Base-by-base conservation (phyloP, 1,284 basidiomycete species). In the Ustilago sp. region DNA sequence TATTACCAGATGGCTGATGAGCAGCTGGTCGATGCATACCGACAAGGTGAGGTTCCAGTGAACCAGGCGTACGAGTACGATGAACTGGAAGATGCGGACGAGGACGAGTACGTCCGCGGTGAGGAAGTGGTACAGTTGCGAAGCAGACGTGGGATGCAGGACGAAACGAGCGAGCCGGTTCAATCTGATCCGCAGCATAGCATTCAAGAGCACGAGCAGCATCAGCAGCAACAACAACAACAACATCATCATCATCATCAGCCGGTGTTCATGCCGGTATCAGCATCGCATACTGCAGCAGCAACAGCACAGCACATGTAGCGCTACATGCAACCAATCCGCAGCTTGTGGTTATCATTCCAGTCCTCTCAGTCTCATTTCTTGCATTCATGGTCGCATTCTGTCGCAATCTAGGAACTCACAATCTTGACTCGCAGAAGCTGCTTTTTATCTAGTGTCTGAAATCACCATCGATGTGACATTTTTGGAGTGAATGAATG, bases 71-170 rank as follows among this genome's bases (percentile, higher is more conserved):
- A 64, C 19, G 59, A 58, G 19, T 59, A 62, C 52, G 62, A 74
- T 19, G 71, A 74, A 38, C n/a, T 62, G 59, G 71, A 61, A 7
- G 61, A 57, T 31, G 63, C 51, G 12, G 59, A 72, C 13, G 69
- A 66, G 15, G 32, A 57, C 15, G 63, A 65, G 55, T 66, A 66
- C 13, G 45, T 31, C 5, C 28, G 52, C 13, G 47, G 47, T 23
- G 69, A 73, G 35, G 58, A 73, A 48, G 70, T 73, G 34, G 61
- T 68, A 1, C 70, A 73, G 50, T 32, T 73, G 54, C 64, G 59
- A 15, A 68, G 65, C 32, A 60, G 70, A 19, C 56, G 70, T 2
- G 64, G 58, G 3, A 39, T 56, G 57, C 56, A 52, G 32, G 64
- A 58, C 9, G 65, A 73, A 36, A n/a, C 54, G 8, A 56, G 55